These are phyloP conservation scores for Rickenella mellea DNA, from an alignment of 768 basidiomycete genomes.

Conservation along the genomic window DNA sequence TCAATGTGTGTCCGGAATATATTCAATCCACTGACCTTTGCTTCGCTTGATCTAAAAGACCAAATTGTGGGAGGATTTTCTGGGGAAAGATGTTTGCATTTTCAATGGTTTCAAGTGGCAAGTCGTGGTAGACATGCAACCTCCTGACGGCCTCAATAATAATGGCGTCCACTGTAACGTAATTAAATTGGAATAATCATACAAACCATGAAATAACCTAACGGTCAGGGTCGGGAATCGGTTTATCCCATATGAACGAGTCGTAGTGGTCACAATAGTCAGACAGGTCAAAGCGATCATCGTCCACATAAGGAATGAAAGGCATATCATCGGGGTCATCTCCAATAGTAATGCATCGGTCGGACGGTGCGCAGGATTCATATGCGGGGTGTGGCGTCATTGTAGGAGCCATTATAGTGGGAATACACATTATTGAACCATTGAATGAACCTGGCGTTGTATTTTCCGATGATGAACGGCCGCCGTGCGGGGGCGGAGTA, in stretches of 20 bases:
- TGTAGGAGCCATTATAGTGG: constrained; percentile 4
- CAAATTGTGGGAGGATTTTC: constrained; percentile 18
- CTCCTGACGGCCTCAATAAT: constrained; percentile 36
- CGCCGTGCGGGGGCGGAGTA: neutral
- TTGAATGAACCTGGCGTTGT: neutral
- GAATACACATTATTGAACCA: neutral
- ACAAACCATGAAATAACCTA: constrained; percentile 9
- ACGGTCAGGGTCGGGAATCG: constrained; percentile 31
- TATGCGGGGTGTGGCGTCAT: constrained; percentile 30
- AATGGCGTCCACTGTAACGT: constrained; percentile 36
- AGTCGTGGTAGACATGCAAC: constrained; percentile 25
- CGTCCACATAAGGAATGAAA: constrained; percentile 58
- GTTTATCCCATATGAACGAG: constrained; percentile 41
- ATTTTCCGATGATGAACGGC: neutral
- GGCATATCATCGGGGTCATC: constrained; percentile 50
- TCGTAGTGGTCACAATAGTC: constrained; percentile 32
- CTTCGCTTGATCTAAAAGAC: constrained; percentile 10
- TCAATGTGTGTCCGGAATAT: neutral
- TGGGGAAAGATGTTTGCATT: constrained; percentile 35
- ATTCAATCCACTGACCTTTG: neutral
- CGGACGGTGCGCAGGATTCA: constrained; percentile 45
- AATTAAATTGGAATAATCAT: constrained; percentile 1
- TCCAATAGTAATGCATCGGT: constrained; percentile 37
- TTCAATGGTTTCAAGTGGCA: constrained; percentile 40
- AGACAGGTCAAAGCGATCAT: constrained; percentile 36